Conservation (phyloP, 1,284 basidiomycete species). For the Boletus mariae region DNA sequence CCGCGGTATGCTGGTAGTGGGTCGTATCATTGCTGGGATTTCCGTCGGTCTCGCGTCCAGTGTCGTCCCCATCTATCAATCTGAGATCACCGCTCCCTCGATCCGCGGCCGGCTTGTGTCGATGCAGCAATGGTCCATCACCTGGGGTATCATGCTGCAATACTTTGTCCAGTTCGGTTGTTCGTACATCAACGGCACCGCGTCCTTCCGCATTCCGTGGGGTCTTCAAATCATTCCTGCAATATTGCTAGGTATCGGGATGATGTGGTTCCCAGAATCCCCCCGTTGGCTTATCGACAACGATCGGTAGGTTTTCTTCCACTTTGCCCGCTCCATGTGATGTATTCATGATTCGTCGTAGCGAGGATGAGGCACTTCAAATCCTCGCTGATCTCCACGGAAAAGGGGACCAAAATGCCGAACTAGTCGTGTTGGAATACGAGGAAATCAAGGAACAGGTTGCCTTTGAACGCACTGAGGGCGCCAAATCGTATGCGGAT, state of each 20-base stretch:
- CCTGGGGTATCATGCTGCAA: constrained; percentile 72
- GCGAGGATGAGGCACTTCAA: constrained; percentile 67
- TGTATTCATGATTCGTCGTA: constrained; percentile 23
- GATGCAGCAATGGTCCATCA: constrained; percentile 76
- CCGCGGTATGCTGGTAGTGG: constrained; percentile 64
- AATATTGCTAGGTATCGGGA: constrained; percentile 63
- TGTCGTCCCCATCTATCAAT: constrained; percentile 69
- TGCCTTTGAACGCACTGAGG: constrained; percentile 63
- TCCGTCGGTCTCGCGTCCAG: constrained; percentile 57
- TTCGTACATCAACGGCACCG: constrained; percentile 64
- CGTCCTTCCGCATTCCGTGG: constrained; percentile 79
- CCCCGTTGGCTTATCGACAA: constrained; percentile 70
- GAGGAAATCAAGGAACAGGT: constrained; percentile 79
- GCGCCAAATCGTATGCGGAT: constrained; percentile 69
- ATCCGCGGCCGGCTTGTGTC: constrained; percentile 76
- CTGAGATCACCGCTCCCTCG: constrained; percentile 63
- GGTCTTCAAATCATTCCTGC: constrained; percentile 76
- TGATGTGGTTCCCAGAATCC: constrained; percentile 64
- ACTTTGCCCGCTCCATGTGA: not conserved
- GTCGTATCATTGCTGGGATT: constrained; percentile 61
- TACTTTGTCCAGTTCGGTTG: constrained; percentile 75
- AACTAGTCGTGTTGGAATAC: constrained; percentile 74
- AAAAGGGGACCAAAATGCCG: constrained; percentile 56
- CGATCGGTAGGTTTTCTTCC: constrained; percentile 37
- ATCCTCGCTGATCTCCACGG: constrained; percentile 81